Evolutionary conservation across 176 grass and related monocot genomes (phyloP), one percentile per base, ranked within the genome.

Genomic region (Areca catechu): DNA sequence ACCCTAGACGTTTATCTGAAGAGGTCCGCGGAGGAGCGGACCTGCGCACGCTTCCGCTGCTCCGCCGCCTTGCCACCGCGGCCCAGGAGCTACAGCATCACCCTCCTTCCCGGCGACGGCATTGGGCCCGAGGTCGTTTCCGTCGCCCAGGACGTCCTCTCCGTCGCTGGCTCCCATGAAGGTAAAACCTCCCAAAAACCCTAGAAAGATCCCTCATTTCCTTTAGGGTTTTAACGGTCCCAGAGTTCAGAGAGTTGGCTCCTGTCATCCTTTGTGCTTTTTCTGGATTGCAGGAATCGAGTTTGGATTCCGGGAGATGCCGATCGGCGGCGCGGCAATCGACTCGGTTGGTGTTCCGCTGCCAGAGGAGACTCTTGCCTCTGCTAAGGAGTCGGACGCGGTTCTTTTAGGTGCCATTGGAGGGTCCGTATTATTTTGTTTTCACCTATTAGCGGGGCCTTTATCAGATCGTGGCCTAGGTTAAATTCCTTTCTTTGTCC

Each of bases 61-160:
- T 70, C 73, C 17, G 34, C 63, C 15, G 47, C 52, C 15, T 17
- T 5, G 5, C 43, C 61, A 2, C 21, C 67, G n/a, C 43, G 28
- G 3, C 57, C 51, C 16, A 77, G 86, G 68, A 91, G 72, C 54
- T 91, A 91, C 65, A 79, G 30, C 57, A 58, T 97, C 21, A 97
- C 87, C 54, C 81, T 91, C 48, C 87, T 91, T 22, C 86, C 87
- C 5, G 92, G 92, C 3, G 92, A 97, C 15, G 92, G 92, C 51
- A 97, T 97, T 50, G 92, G 92, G 43, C 92, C 92, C 0, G 92
- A 97, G 78, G 92, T 97, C 73, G 86, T 97, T 47, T 82, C 92
- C 10, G 77, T 97, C 54, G 80, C 92, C 71, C 88, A 91, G 75
- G 86, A 91, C 55, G 83, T 88, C 5, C 80, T 97, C 24, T 82